Conservation (phyloP, 352 stramenopile species). For the Phytophthora sp. region DNA sequence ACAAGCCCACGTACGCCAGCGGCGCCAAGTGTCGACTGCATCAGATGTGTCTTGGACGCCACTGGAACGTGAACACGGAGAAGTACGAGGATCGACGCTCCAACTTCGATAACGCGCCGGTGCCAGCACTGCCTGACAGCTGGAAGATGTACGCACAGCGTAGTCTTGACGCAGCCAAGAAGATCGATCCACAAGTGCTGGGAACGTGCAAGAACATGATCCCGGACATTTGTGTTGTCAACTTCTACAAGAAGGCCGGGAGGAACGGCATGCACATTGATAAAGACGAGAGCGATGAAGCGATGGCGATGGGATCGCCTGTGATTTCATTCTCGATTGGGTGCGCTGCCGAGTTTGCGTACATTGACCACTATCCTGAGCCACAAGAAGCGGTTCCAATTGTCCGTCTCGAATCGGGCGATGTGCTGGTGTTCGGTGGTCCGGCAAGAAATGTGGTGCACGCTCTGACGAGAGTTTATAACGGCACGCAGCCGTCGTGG, state of each 20-base stretch:
- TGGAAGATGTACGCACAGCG: slow-evolving; percentile 46
- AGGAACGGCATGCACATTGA: slow-evolving; percentile 80
- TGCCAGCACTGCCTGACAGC: slow-evolving; percentile 34
- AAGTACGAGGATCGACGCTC: slow-evolving; percentile 64
- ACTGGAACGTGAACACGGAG: slow-evolving; percentile 79
- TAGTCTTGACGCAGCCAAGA: slow-evolving; percentile 43
- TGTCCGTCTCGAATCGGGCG: slow-evolving; percentile 67
- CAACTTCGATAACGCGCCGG: slow-evolving; percentile 54
- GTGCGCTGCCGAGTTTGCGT: slow-evolving; percentile 69
- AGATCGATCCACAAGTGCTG: slow-evolving; percentile 50
- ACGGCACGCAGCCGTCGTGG: slow-evolving; percentile 55
- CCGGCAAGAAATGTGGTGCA: slow-evolving; percentile 66
- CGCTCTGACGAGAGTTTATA: slow-evolving; percentile 68
- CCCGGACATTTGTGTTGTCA: slow-evolving; percentile 75
- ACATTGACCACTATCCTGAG: slow-evolving; percentile 66
- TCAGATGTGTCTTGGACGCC: slow-evolving; percentile 72
- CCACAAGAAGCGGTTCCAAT: slow-evolving; percentile 59
- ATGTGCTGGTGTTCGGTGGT: slow-evolving; percentile 77
- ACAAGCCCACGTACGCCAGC: slow-evolving; percentile 72
- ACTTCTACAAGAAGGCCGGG: slow-evolving; percentile 80
- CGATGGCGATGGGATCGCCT: slow-evolving; percentile 65
- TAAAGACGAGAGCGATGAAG: slow-evolving; percentile 69
- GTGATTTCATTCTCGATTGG: slow-evolving; percentile 80
- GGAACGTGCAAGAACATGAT: slow-evolving; percentile 49
- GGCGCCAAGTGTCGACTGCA: slow-evolving; percentile 76